These are phyloP conservation scores for Gaeumannomyces sp. DNA, from an alignment of 2,329 filamentous ascomycete species.

Conservation along the genomic window DNA sequence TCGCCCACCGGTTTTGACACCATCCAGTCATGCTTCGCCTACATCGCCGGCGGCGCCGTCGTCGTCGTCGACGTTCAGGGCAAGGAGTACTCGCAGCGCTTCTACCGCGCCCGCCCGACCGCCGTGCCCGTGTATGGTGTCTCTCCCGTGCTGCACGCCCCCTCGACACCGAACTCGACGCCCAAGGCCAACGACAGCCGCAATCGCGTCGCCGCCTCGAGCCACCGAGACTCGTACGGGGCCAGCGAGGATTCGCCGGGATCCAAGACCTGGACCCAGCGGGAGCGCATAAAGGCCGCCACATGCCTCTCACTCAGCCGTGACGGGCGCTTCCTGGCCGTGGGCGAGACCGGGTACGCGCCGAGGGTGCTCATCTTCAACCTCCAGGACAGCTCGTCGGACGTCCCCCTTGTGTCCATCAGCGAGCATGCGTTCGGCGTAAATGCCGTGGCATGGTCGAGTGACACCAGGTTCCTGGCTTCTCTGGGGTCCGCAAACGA, in stretches of 20 bases:
- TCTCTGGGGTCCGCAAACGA: constrained; percentile 87
- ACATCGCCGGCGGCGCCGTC: constrained; percentile 89
- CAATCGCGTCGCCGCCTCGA: constrained; percentile 42
- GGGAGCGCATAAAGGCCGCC: constrained; percentile 89
- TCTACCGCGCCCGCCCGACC: constrained; percentile 80
- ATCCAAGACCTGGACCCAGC: constrained; percentile 75
- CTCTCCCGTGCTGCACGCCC: constrained; percentile 42
- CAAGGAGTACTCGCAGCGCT: constrained; percentile 66
- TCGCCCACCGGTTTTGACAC: constrained; percentile 83
- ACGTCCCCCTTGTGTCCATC: constrained; percentile 76
- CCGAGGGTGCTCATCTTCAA: constrained; percentile 88
- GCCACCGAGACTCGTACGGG: constrained; percentile 40
- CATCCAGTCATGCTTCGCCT: constrained; percentile 73
- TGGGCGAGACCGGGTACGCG: constrained; percentile 92
- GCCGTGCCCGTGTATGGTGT: constrained; percentile 61
- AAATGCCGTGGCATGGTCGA: constrained; percentile 80
- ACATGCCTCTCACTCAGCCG: constrained; percentile 85
- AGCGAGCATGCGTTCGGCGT: constrained; percentile 90
- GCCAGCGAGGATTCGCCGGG: constrained; percentile 53
- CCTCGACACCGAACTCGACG: constrained; percentile 46
- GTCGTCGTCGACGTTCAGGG: constrained; percentile 77
- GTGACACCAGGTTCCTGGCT: constrained; percentile 78
- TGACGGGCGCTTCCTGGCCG: constrained; percentile 80
- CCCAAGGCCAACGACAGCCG: constrained; percentile 59
- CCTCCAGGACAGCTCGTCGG: constrained; percentile 70